Conservation (phyloP, 495 filamentous ascomycete species). For the Jackrogersella multiformis region DNA sequence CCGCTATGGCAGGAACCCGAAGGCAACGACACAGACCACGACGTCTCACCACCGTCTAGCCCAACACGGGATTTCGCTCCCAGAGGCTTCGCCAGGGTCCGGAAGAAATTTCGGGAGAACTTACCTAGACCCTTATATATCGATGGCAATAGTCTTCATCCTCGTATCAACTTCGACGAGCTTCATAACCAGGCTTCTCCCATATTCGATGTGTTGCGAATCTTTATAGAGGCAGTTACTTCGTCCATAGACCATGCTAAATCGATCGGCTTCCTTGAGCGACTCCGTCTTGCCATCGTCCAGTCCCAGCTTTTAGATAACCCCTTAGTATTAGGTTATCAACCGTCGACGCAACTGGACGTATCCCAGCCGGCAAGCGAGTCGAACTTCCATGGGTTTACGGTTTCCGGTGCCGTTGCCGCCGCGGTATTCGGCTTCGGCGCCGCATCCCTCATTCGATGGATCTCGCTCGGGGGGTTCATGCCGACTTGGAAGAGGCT, state of each 20-base stretch:
- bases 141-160: constrained; percentile 53
- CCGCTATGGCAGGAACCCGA: constrained; percentile 52
- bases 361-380: constrained; percentile 33
- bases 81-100: constrained; percentile 72
- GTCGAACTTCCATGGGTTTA: constrained; percentile 42
- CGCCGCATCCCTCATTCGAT: constrained; percentile 77
- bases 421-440: constrained; percentile 69
- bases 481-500: constrained; percentile 65
- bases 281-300: constrained; percentile 94
- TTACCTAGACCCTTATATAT: constrained; percentile 70
- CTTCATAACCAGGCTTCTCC: constrained; percentile 40
- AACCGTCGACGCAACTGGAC: constrained; percentile 37
- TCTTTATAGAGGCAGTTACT: constrained; percentile 66
- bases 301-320: constrained; percentile 83
- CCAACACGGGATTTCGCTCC: constrained; percentile 74
- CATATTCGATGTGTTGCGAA: constrained; percentile 37
- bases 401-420: constrained; percentile 54
- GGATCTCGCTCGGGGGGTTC: constrained; percentile 62
- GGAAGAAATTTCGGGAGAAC: constrained; percentile 71
- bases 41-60: constrained; percentile 56
- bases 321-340: constrained; percentile 42
- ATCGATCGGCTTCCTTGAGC: constrained; percentile 89
- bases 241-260: constrained; percentile 82
- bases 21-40: constrained; percentile 55
- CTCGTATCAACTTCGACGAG: constrained; percentile 32